Evolutionary conservation across 129 eudicot species (phyloP).

Genomic region (Tanacetum coccineum): DNA sequence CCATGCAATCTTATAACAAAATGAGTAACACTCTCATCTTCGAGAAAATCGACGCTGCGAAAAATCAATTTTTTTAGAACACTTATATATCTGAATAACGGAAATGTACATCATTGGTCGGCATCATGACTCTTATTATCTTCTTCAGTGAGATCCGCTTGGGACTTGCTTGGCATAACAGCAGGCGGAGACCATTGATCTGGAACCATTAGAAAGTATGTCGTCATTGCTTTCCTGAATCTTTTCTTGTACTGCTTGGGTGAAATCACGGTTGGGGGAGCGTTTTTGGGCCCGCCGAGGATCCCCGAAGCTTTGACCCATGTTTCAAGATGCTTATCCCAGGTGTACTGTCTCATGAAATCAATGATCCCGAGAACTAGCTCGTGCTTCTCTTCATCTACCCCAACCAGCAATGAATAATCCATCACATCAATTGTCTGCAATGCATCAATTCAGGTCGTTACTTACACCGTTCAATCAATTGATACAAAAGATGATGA

Average conservation of each 20-base stretch:
- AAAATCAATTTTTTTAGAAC: slow-evolving; percentile 19
- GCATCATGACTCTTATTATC: slow-evolving; percentile 36
- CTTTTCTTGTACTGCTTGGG: slow-evolving; percentile 95
- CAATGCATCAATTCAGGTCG: not conserved
- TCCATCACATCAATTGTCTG: slow-evolving; percentile 99
- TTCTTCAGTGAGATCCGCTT: slow-evolving; percentile 47
- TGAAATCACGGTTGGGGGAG: slow-evolving; percentile 91
- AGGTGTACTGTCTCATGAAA: slow-evolving; percentile 98
- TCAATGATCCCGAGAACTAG: slow-evolving; percentile 95
- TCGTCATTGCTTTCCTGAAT: slow-evolving; percentile 96
- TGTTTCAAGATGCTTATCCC: slow-evolving; percentile 98
- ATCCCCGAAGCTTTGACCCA: slow-evolving; percentile 98
- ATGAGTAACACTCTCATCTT: slow-evolving; percentile 19
- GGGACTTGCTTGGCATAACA: slow-evolving; percentile 61
- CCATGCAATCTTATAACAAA: slow-evolving; percentile 22
- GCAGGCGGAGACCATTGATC: slow-evolving; percentile 98
- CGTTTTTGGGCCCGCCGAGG: slow-evolving; percentile 91
- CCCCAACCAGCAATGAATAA: slow-evolving; percentile 90
- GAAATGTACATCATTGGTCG: slow-evolving; percentile 26
- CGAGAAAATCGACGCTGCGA: slow-evolving; percentile 16
- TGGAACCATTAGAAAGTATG: slow-evolving; percentile 93
- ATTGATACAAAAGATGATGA: not conserved
- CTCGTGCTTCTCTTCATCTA: slow-evolving; percentile 86
- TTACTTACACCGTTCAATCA: not conserved
- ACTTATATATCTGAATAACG: slow-evolving; percentile 11